A percentile compares a stretch with the other conserved stretches of the same genome.
phyloP scores from a whole-genome alignment of 2,329 filamentous ascomycete species.

The Colletotrichum zoysiae region DNA sequence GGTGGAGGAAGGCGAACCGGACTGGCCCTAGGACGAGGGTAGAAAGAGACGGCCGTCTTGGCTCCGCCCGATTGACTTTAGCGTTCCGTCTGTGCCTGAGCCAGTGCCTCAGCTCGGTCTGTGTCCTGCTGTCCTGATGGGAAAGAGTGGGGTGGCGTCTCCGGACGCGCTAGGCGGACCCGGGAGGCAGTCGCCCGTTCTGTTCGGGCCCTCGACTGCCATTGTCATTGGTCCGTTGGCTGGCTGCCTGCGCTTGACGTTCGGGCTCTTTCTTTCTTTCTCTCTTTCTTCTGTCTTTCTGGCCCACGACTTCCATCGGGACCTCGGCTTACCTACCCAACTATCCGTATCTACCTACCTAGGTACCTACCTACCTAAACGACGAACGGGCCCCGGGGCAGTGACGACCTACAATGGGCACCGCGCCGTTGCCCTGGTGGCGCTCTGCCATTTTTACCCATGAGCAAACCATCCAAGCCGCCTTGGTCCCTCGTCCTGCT shows the following conservation, averaged over 20 bases:
- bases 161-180: slow-evolving; percentile 26
- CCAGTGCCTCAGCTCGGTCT: background rate
- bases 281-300: too few relatives aligned
- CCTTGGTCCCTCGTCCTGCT: background rate
- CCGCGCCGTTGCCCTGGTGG: slow-evolving; percentile 32
- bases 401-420: slow-evolving; percentile 8
- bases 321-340: too few relatives aligned
- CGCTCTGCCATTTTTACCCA: slow-evolving; percentile 36
- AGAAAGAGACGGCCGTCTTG: slow-evolving; percentile 7
- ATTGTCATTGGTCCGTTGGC: background rate
- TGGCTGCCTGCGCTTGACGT: slow-evolving; percentile 2
- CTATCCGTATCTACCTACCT: background rate
- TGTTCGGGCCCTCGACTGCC: background rate
- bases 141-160: slow-evolving; percentile 2
- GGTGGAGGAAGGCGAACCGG: background rate
- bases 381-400: background rate
- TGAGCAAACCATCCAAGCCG: slow-evolving; percentile 7
- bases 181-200: slow-evolving; percentile 16
- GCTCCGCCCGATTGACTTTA: slow-evolving; percentile 29
- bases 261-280: slow-evolving; percentile 5
- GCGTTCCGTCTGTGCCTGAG: slow-evolving; percentile 33
- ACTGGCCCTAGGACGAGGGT: background rate
- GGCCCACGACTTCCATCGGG: too few relatives aligned
- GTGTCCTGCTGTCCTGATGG: slow-evolving; percentile 17
- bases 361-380: background rate